A percentile compares a stretch with the other conserved stretches of the same genome.
These are phyloP conservation scores for Ogataea hybrid DNA, from an alignment of 1,139 yeast genomes.

Conservation along the genomic window DNA sequence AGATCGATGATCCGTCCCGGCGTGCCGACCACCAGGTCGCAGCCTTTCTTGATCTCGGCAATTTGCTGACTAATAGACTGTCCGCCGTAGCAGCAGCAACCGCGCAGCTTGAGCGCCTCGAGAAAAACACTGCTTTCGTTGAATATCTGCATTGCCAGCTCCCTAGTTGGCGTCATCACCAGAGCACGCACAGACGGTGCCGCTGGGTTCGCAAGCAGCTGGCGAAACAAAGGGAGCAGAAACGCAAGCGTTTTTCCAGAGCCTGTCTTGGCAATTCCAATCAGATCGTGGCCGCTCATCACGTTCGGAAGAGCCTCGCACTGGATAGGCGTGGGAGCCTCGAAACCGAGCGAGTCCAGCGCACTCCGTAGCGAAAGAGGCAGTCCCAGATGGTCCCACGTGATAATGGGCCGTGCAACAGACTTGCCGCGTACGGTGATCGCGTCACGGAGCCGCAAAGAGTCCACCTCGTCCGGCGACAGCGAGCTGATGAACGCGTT, in stretches of 20 bases:
- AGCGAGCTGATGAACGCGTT: constrained; percentile 52
- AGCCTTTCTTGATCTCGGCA: constrained; percentile 73
- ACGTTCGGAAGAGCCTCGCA: constrained; percentile 89
- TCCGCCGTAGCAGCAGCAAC: constrained; percentile 94
- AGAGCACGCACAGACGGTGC: constrained; percentile 48
- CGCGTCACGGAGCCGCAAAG: constrained; percentile 59
- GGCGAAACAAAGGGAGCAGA: constrained; percentile 79
- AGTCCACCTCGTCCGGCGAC: constrained; percentile 50
- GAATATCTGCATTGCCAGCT: constrained; percentile 80
- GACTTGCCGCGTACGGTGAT: constrained; percentile 58
- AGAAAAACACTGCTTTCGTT: constrained; percentile 65
- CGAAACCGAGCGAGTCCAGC: constrained; percentile 46
- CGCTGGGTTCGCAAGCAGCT: constrained; percentile 47
- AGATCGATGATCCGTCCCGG: constrained; percentile 95
- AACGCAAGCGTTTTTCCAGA: constrained; percentile 94
- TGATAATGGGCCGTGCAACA: constrained; percentile 65
- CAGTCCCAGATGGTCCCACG: constrained; percentile 83
- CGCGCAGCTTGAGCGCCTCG: constrained; percentile 45
- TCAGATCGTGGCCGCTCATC: constrained; percentile 86
- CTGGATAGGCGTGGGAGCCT: constrained; percentile 83
- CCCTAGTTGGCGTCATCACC: constrained; percentile 90
- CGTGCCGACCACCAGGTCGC: constrained; percentile 85
- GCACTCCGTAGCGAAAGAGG: constrained; percentile 56
- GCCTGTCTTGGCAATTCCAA: constrained; percentile 96
- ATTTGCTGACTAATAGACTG: constrained; percentile 81